These are phyloP conservation scores for Tolypocladium cylindrosporum DNA, from an alignment of 2,329 filamentous ascomycete genomes.

Conservation along the genomic window DNA sequence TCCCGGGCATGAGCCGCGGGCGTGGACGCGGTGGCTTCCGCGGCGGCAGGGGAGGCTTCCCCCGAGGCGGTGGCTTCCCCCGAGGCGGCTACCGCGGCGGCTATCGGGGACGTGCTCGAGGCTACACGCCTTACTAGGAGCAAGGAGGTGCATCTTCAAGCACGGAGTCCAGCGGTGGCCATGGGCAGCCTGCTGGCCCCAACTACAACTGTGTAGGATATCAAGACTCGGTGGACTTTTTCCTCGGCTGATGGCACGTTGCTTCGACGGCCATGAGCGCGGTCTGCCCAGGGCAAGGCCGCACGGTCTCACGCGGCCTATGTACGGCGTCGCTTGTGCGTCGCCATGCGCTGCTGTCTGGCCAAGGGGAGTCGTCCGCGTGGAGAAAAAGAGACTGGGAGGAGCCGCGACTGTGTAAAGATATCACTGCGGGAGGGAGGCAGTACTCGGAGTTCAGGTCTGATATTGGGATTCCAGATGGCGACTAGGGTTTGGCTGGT, in stretches of 20 bases:
- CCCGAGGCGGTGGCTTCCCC: constrained; percentile 44
- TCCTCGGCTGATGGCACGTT: background rate
- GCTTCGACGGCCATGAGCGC: background rate
- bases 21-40: constrained; percentile 49
- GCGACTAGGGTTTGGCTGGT: background rate
- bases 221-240: background rate
- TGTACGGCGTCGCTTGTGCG: background rate
- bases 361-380: background rate
- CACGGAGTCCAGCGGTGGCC: constrained; percentile 8
- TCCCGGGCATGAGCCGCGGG: constrained; percentile 86
- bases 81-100: constrained; percentile 56
- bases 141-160: constrained; percentile 18
- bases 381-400: background rate
- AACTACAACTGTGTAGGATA: background rate
- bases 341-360: background rate
- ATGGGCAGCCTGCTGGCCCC: constrained; percentile 6
- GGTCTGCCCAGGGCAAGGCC: background rate
- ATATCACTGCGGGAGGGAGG: background rate
- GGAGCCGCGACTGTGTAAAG: background rate
- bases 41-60: constrained; percentile 32
- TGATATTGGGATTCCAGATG: constrained; percentile 1
- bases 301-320: background rate
- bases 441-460: constrained; percentile 3
- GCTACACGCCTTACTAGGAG: constrained; percentile 54
- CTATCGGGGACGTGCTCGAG: constrained; percentile 56